These are phyloP conservation scores for Fusarium zealandicum DNA, from an alignment of 2,329 filamentous ascomycete genomes.

Conservation along the genomic window DNA sequence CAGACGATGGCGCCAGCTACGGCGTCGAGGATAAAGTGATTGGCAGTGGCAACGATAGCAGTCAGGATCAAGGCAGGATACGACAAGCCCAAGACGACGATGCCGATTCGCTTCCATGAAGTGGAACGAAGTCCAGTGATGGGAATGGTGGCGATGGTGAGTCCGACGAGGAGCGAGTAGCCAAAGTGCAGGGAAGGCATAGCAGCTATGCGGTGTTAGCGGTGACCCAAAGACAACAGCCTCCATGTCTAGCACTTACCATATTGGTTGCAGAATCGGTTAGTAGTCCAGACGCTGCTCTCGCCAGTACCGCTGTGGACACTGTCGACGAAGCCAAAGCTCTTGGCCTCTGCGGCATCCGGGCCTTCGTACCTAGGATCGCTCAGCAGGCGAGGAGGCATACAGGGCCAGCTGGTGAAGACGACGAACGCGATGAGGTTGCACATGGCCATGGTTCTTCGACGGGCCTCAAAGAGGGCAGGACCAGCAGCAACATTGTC, in stretches of 20 bases:
- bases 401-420: conserved; percentile 70
- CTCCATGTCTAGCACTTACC: conserved; percentile 51
- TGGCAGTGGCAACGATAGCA: conserved; percentile 75
- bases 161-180: conserved; percentile 75
- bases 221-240: background rate
- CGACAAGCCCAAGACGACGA: conserved; percentile 59
- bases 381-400: conserved; percentile 68
- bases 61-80: conserved; percentile 72
- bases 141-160: conserved; percentile 72
- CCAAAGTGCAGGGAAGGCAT: conserved; percentile 81
- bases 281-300: conserved; percentile 64
- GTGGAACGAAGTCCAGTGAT: conserved; percentile 61
- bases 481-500: conserved; percentile 50
- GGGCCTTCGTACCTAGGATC: conserved; percentile 61
- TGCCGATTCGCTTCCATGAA: conserved; percentile 57
- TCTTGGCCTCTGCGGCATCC: conserved; percentile 64
- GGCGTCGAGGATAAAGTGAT: conserved; percentile 76
- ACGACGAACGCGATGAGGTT: conserved; percentile 67
- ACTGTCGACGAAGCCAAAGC: conserved; percentile 67
- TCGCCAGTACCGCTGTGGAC: conserved; percentile 59
- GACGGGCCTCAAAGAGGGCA: conserved; percentile 61
- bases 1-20: conserved; percentile 73
- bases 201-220: conserved; percentile 57
- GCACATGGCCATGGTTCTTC: conserved; percentile 67
- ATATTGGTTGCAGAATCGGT: conserved; percentile 79